Base-by-base conservation (phyloP, 78 protist species). In the Planoprotostelium fungivorum region DNA sequence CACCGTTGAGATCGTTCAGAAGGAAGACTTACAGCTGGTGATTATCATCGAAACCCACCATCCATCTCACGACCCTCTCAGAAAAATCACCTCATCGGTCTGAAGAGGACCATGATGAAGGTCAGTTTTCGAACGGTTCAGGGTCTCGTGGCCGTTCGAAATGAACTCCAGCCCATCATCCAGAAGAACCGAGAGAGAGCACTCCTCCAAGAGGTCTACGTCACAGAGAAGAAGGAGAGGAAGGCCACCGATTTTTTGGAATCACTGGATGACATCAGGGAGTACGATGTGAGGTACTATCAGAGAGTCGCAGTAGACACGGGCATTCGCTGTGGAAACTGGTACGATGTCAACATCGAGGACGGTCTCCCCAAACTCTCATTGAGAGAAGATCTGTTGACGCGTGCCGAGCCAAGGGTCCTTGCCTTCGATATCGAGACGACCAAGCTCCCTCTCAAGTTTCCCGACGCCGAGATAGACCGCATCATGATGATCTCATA, bases 341-440 rank as follows among this genome's bases (percentile, higher is more conserved):
- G 98, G 98, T 96, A 93, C 91, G 91, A 91, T 1, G 89, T 97
- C 63, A 29, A 10, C 37, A 31, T 38, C 34, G 63, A 28, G 0
- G 34, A 29, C 10, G 38, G n/a, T 25, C 87, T 90, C 9, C 86
- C 28, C 0, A 29, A 34, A 0, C 29, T 93, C 63, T 0, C 9
- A 5, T 89, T 35, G 0, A 38, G 88, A 9, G 89, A 23, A 0
- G 97, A 95, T 38, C 28, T 38, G 28, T 25, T 84, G 38, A 37
- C 84, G 35, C 96, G 98, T 1, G 97, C 99, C 1, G 98, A 97
- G 34, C 96, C 97, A 9, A 5, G 85, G 0, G 95, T 99, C 0
- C 86, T 98, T 25, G 99, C 99, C 0, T 99, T 95, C n/a, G 99
- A 99, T 94, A 99, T 99, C 37, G 99, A 99, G 83, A 94, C 98